phyloP scores from a whole-genome alignment of 1,139 yeast species.

The Taphrina communis region DNA sequence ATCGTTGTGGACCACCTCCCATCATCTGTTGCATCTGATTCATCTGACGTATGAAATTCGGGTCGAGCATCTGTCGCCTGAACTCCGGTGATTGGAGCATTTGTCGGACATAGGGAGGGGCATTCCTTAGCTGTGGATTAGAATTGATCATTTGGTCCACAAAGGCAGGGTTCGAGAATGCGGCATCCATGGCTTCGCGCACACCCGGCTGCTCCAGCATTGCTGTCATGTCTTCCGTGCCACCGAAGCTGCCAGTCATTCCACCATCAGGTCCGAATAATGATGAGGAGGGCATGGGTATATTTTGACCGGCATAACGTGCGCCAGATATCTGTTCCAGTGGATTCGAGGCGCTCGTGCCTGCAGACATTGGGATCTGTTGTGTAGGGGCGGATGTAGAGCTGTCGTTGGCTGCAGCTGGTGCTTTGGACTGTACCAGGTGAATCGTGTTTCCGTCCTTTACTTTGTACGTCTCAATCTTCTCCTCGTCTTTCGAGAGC shows the following conservation, averaged over 20 bases:
- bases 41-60: slow-evolving; percentile 69
- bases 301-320: slow-evolving; percentile 85
- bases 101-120: slow-evolving; percentile 75
- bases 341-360: slow-evolving; percentile 87
- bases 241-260: slow-evolving; percentile 55
- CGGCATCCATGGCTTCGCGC: slow-evolving; percentile 62
- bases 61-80: slow-evolving; percentile 70
- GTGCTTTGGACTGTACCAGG: slow-evolving; percentile 68
- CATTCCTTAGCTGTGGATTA: slow-evolving; percentile 73
- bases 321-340: slow-evolving; percentile 93
- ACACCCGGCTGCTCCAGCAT: slow-evolving; percentile 51
- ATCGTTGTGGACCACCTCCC: slow-evolving; percentile 51
- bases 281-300: slow-evolving; percentile 80
- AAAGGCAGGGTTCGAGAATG: slow-evolving; percentile 77
- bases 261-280: slow-evolving; percentile 98
- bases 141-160: slow-evolving; percentile 80
- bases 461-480: slow-evolving; percentile 75
- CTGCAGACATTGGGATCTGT: slow-evolving; percentile 73
- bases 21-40: slow-evolving; percentile 70
- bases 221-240: slow-evolving; percentile 70
- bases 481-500: slow-evolving; percentile 74
- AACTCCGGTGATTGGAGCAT: slow-evolving; percentile 83
- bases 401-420: slow-evolving; percentile 48
- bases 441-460: slow-evolving; percentile 88
- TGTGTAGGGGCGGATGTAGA: slow-evolving; percentile 58